These are phyloP conservation scores for Gaeumannomyces sp. DNA, from an alignment of 2,329 filamentous ascomycete species.

Conservation along the genomic window DNA sequence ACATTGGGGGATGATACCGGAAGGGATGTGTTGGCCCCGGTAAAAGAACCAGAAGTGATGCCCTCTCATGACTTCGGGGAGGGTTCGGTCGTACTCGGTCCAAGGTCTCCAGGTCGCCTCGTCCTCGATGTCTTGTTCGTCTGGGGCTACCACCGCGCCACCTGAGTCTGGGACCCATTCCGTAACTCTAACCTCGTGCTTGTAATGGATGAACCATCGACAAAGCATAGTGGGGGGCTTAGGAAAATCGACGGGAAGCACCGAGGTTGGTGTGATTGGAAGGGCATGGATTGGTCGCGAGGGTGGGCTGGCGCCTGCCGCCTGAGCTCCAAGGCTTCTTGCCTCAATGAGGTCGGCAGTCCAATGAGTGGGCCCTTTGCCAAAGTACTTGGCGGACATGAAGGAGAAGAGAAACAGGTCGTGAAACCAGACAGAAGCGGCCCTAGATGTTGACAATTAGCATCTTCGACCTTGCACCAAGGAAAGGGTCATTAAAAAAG, in stretches of 20 bases:
- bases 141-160: background rate
- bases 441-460: background rate
- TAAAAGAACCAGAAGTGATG: background rate
- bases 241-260: background rate
- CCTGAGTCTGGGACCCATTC: background rate
- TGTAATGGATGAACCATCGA: constrained; percentile 5
- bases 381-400: constrained; percentile 8
- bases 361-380: constrained; percentile 1
- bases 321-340: background rate
- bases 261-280: background rate
- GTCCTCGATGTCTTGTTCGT: background rate
- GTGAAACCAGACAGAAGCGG: background rate
- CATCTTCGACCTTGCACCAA: too few relatives aligned
- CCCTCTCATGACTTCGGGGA: background rate
- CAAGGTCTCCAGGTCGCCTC: constrained; percentile 4
- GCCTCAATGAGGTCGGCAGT: background rate
- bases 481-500: too few relatives aligned
- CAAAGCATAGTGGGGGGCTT: background rate
- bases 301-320: background rate
- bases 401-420: constrained; percentile 6
- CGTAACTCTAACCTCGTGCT: background rate
- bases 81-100: background rate
- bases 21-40: background rate
- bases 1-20: background rate
- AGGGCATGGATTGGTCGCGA: background rate